phyloP scores from a whole-genome alignment of 345 rosid genomes.

The Orychophragmus violaceus region DNA sequence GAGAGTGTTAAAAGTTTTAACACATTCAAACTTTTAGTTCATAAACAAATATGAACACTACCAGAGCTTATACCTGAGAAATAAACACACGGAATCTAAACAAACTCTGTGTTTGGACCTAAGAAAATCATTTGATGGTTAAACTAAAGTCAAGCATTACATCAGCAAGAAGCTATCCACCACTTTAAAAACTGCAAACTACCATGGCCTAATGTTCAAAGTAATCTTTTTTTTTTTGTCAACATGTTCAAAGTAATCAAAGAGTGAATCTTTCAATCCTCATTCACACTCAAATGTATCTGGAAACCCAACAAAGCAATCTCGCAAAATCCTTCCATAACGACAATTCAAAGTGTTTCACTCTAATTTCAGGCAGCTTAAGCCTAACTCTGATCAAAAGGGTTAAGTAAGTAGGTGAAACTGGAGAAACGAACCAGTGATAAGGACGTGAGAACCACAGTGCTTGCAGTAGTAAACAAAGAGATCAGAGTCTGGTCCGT shows the following conservation, averaged over 20 bases:
- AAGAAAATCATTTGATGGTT: not conserved
- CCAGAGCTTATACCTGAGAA: not conserved
- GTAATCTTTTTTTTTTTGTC: no score
- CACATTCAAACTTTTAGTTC: not conserved
- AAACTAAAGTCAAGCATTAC: not conserved
- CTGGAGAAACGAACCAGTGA: conserved; percentile 63
- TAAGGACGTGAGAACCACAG: conserved; percentile 93
- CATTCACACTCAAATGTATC: not conserved
- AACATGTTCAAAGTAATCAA: no score
- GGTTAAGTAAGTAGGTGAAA: not conserved
- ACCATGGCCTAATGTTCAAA: not conserved
- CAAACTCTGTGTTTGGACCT: not conserved
- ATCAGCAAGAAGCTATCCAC: not conserved
- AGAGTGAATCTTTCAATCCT: conserved; percentile 4
- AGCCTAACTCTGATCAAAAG: not conserved
- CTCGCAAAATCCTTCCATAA: not conserved
- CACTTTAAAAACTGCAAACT: not conserved
- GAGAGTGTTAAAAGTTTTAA: not conserved
- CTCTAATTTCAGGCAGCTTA: not conserved
- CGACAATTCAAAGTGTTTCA: not conserved
- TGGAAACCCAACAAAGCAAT: not conserved
- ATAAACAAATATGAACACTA: not conserved
- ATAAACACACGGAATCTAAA: not conserved
- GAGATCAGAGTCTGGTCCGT: conserved; percentile 94
- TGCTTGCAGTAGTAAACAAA: conserved; percentile 99